Conservation (phyloP, 2,329 filamentous ascomycete species). For the Mollisiaceae sp. region DNA sequence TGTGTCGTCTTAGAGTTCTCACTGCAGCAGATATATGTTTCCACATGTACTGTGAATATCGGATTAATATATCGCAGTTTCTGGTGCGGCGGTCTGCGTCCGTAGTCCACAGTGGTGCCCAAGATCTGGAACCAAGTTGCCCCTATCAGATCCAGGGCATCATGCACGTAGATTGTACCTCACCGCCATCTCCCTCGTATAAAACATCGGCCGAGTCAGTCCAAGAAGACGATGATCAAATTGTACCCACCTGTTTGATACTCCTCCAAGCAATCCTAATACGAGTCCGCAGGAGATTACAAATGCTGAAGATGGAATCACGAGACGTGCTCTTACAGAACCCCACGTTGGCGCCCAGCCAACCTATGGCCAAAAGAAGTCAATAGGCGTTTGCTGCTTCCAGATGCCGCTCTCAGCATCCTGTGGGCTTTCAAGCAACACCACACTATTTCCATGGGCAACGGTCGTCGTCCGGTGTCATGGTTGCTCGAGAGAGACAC, state of each 20-base stretch:
- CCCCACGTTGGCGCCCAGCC: background rate
- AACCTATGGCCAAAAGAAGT: background rate
- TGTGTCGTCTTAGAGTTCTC: background rate
- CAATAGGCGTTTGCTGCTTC: background rate
- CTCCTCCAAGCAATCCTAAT: background rate
- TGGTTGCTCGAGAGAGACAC: background rate
- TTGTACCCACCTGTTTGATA: conserved; percentile 22
- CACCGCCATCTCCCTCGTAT: conserved; percentile 18
- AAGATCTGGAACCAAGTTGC: conserved; percentile 6
- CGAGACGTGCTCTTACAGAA: background rate
- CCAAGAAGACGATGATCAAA: conserved; percentile 6
- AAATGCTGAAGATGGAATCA: background rate
- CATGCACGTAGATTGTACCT: conserved; percentile 24
- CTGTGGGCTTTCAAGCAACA: background rate
- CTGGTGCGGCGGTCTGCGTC: background rate
- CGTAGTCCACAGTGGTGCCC: background rate
- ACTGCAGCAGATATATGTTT: background rate
- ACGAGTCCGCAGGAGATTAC: conserved; percentile 8
- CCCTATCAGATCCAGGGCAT: conserved; percentile 9
- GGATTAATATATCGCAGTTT: background rate
- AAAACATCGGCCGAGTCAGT: conserved; percentile 6
- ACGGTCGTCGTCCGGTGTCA: background rate
- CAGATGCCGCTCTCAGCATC: background rate
- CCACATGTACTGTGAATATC: background rate
- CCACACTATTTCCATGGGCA: background rate